Evolutionary conservation across 225 moss, liverwort and hornwort species (phyloP), one percentile per base, ranked within the genome.

Genomic region (Bryum argenteum): DNA sequence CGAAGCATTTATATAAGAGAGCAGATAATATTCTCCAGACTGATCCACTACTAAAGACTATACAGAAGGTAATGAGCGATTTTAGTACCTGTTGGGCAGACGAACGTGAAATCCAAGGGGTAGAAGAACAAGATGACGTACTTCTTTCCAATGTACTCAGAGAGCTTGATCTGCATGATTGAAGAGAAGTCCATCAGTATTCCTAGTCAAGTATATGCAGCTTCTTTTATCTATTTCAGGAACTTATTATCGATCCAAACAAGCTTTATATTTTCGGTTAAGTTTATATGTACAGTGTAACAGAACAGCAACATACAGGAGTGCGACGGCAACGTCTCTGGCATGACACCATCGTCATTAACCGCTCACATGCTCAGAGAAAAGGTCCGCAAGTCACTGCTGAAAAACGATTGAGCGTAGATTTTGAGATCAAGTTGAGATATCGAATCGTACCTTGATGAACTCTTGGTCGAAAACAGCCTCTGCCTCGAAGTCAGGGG

Each of bases 381-480:
- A 52, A 79, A 54, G 17, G 63, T 18, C 41, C 73, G 63, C 21
- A 12, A 24, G 65, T 69, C 76, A 76, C 55, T 55, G 41, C 15
- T 55, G 10, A 66, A 50, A 5, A 54, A 61, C 13, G 22, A 13
- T 17, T 3, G 33, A 5, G 5, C 33, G 33, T 33, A 6, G 3
- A 71, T 40, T 1, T 14, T 1, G 10, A 60, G 37, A 24, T 48
- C 11, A 10, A 22, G 19, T 11, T 24, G 9, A 18, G 65, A 28
- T 11, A 11, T 7, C 10, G 8, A 50, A 15, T 8, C 59, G 59
- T 73, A 93, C 93, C 93, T 89, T 94, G 22, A 94, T 86, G 26
- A 97, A 97, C 55, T 97, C 97, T 68, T 97, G 97, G 73, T 97
- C 97, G 23, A 94, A 92, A 22, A 94, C 94, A 54, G 97, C 97